phyloP scores from a whole-genome alignment of 2,329 filamentous ascomycete species.

The Colletotrichum lentis region DNA sequence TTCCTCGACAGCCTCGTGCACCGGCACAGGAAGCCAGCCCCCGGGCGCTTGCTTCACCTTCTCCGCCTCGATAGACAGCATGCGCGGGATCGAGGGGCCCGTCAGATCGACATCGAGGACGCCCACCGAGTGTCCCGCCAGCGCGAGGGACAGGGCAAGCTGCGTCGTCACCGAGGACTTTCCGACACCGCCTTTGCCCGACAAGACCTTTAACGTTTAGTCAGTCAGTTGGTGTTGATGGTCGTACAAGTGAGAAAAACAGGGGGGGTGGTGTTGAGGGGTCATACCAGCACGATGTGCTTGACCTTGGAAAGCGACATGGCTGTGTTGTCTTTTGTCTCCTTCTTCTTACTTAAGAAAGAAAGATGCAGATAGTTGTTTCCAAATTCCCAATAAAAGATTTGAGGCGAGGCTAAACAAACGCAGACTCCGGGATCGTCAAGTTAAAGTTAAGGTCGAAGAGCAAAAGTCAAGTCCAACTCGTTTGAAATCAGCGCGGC shows the following conservation, averaged over 20 bases:
- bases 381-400: background rate
- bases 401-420: background rate
- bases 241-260: conserved; percentile 5
- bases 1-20: conserved; percentile 69
- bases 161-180: conserved; percentile 99
- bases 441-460: conserved; percentile 1
- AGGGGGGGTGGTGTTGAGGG: conserved; percentile 1
- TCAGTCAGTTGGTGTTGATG: background rate
- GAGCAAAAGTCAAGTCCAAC: conserved; percentile 20
- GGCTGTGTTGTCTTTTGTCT: background rate
- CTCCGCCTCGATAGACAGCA: conserved; percentile 86
- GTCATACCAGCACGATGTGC: conserved; percentile 76
- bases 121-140: conserved; percentile 87
- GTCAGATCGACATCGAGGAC: conserved; percentile 97
- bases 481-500: conserved; percentile 29
- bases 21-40: conserved; percentile 89
- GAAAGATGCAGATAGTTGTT: no score
- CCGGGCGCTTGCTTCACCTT: conserved; percentile 92
- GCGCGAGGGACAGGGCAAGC: conserved; percentile 85
- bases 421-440: background rate
- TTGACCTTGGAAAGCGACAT: conserved; percentile 78
- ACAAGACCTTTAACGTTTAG: conserved; percentile 69
- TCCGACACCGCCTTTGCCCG: conserved; percentile 96
- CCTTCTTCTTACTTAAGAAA: no score
- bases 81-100: conserved; percentile 92